phyloP scores from a whole-genome alignment of 352 stramenopile species.

The Pythium sukuiense region DNA sequence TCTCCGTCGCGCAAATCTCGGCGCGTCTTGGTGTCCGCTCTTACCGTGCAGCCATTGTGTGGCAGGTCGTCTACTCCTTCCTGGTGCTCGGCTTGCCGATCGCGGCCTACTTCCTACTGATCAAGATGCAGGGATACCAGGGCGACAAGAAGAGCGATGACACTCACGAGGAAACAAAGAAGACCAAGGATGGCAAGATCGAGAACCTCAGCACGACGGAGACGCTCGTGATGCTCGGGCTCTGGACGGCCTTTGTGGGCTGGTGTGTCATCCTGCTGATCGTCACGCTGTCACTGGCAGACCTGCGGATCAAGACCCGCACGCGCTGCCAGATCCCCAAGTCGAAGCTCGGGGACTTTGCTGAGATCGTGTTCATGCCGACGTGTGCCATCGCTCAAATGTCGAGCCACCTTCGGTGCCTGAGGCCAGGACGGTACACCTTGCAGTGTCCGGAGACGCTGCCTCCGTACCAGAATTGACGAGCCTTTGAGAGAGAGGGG shows the following conservation, averaged over 20 bases:
- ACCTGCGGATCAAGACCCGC: slow-evolving; percentile 33
- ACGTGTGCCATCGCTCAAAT: slow-evolving; percentile 39
- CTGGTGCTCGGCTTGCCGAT: neutral
- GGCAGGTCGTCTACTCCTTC: neutral
- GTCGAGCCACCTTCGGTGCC: slow-evolving; percentile 34
- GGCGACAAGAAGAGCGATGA: neutral
- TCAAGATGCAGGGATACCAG: neutral
- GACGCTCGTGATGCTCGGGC: slow-evolving; percentile 9
- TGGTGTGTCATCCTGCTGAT: neutral
- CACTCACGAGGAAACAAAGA: neutral
- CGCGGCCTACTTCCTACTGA: neutral
- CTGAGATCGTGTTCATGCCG: slow-evolving; percentile 18
- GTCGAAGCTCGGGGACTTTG: slow-evolving; percentile 17
- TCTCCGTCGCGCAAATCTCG: slow-evolving; percentile 22
- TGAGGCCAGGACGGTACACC: slow-evolving; percentile 69
- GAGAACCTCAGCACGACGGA: neutral
- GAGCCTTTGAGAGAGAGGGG: neutral
- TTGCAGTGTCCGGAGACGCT: slow-evolving; percentile 40
- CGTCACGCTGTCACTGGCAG: slow-evolving; percentile 1
- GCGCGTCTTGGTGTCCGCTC: slow-evolving; percentile 13
- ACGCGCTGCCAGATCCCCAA: slow-evolving; percentile 34
- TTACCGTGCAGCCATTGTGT: slow-evolving; percentile 7
- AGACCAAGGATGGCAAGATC: neutral
- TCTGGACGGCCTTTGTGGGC: slow-evolving; percentile 12
- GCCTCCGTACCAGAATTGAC: slow-evolving; percentile 26